These are phyloP conservation scores for Penicillium coprophilum DNA, from an alignment of 495 filamentous ascomycete genomes.

Conservation along the genomic window DNA sequence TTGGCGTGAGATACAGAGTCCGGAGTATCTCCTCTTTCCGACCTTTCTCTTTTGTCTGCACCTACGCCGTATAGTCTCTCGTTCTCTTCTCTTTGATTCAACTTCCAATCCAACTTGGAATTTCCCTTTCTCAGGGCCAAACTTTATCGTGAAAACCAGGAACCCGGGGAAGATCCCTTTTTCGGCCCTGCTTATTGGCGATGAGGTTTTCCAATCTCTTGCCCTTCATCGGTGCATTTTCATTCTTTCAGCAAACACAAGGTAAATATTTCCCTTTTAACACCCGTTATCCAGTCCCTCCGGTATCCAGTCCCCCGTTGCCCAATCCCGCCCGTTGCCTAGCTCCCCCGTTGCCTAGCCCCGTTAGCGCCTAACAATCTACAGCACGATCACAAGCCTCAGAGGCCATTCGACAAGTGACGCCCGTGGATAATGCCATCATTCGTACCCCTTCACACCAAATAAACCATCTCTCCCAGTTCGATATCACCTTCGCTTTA, in stretches of 20 bases:
- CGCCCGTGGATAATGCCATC: slow-evolving; percentile 67
- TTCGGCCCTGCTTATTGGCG: slow-evolving; percentile 3
- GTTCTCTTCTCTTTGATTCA: too few relatives aligned
- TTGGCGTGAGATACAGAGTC: slow-evolving; percentile 7
- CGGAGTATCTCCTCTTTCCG: background rate
- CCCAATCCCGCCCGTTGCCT: background rate
- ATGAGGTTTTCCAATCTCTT: slow-evolving; percentile 29
- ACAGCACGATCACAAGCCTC: slow-evolving; percentile 71
- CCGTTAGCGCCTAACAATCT: slow-evolving; percentile 10
- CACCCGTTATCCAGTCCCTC: background rate
- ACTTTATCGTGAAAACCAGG: background rate
- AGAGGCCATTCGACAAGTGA: slow-evolving; percentile 72
- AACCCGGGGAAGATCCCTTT: background rate
- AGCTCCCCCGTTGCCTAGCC: background rate
- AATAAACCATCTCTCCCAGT: slow-evolving; percentile 74
- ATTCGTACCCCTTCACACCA: slow-evolving; percentile 78
- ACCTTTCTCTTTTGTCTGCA: background rate
- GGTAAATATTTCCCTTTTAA: slow-evolving; percentile 15
- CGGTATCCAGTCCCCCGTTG: background rate
- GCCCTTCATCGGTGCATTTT: slow-evolving; percentile 20
- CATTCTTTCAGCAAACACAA: slow-evolving; percentile 21
- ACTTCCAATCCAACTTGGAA: too few relatives aligned
- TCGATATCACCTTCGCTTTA: slow-evolving; percentile 78
- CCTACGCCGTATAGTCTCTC: background rate
- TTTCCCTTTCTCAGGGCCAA: slow-evolving; percentile 5